Base-by-base conservation (phyloP, 805 yeast species). In the Komagataella pseudopastoris region DNA sequence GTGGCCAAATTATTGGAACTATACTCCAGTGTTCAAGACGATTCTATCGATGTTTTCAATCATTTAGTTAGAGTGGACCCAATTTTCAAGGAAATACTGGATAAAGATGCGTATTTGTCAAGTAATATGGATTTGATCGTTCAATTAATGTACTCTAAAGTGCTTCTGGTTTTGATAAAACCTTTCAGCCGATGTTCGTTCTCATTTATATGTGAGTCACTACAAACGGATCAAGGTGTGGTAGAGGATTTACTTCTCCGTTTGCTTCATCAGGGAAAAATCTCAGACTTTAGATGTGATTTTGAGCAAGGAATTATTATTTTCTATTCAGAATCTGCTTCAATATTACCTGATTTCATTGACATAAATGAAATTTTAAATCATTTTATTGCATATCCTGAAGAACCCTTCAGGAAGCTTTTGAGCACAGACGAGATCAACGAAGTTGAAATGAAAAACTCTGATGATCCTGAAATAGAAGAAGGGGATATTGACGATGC, bases 1-100 rank as follows among this genome's bases (percentile, higher is more conserved):
- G 55, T 65, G 36, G 51, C 55, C 23, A 49, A 49, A 23, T 50
- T 66, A 43, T 58, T 65, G 60, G 53, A 59, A 18, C 20, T 66
- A 8, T 66, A 63, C 50, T 54, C 58, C 16, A 46, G 56, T n/a
- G 63, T 63, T 45, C 61, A 59, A 47, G 54, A 57, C 22, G 51
- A 56, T 6, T 58, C 64, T 53, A 60, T 67, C 16, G 51, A 50
- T 4, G 30, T 24, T 6, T 66, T 59, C 51, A 58, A 61, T 48
- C 6, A 45, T 1, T 48, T 65, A 20, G 46, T 60, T 2, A 51
- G 50, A 17, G 44, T 51, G 14, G 56, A 53, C n/a, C 7, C 24
- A 1, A 44, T 46, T 5, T 54, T 59, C 18, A 14, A 44, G 6
- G 44, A 49, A 4, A 43, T 63, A 14, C 12, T 57, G 5, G 46